Evolutionary conservation across 192 early-diverging fungal species (phyloP).

Genomic region (Linnemannia hyalina): DNA sequence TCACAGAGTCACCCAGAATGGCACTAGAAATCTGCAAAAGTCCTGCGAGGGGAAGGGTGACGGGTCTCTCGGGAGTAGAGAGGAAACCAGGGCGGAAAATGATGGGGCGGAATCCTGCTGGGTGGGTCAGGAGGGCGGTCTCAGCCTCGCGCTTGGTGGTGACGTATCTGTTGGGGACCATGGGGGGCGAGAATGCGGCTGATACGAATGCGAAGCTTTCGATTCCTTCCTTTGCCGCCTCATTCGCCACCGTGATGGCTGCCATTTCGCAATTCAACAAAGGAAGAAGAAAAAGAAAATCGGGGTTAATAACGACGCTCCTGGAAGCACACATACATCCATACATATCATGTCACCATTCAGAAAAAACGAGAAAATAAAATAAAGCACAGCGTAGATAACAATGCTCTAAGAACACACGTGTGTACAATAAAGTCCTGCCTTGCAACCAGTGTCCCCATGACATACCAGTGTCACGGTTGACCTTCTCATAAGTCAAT

Average conservation of each 20-base stretch:
- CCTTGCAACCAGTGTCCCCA: not conserved
- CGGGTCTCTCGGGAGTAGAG: conserved; percentile 69
- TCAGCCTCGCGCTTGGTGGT: conserved; percentile 84
- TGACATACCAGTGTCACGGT: conserved; percentile 74
- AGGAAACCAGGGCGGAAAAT: conserved; percentile 65
- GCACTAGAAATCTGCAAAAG: conserved; percentile 62
- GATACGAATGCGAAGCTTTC: conserved; percentile 77
- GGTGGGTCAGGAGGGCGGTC: conserved; percentile 61
- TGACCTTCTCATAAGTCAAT: conserved; percentile 72
- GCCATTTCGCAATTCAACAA: not conserved
- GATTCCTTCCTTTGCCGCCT: conserved; percentile 62
- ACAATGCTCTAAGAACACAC: no score
- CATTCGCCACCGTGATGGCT: conserved; percentile 71
- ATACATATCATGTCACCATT: no score
- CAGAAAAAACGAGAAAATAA: no score
- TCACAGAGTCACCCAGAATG: conserved; percentile 51
- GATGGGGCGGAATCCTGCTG: conserved; percentile 61
- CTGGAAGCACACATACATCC: not conserved
- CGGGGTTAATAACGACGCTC: not conserved
- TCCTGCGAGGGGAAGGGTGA: conserved; percentile 70
- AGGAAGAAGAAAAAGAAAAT: not conserved
- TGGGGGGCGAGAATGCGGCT: conserved; percentile 73
- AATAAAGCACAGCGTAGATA: no score
- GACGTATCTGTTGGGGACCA: conserved; percentile 75
- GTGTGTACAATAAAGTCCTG: not conserved